phyloP scores from a whole-genome alignment of 371 early-diverging fungal genomes.

The Mucor sp. region DNA sequence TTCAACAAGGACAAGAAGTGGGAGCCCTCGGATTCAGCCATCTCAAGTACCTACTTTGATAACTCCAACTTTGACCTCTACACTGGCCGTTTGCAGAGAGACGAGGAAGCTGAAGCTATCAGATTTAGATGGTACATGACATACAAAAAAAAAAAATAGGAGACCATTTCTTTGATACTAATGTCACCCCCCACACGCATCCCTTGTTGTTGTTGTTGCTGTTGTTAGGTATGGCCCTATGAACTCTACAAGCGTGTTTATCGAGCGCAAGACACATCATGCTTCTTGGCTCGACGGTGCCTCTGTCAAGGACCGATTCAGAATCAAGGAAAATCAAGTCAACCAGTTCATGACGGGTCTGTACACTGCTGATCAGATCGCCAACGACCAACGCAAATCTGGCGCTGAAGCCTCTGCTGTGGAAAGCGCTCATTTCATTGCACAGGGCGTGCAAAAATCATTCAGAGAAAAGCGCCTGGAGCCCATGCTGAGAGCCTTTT shows the following conservation, averaged over 20 bases:
- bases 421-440: constrained; percentile 25
- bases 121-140: constrained; percentile 82
- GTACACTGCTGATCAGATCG: constrained; percentile 82
- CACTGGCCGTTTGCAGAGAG: constrained; percentile 81
- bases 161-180: not conserved
- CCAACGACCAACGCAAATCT: constrained; percentile 74
- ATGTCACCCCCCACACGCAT: constrained; percentile 33
- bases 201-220: constrained; percentile 24
- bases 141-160: not conserved
- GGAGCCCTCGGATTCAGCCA: constrained; percentile 29
- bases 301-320: constrained; percentile 61
- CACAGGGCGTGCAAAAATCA: constrained; percentile 73
- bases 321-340: constrained; percentile 43
- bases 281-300: constrained; percentile 94
- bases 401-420: constrained; percentile 56
- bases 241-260: constrained; percentile 66
- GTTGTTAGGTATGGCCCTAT: constrained; percentile 66
- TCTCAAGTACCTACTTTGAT: constrained; percentile 30
- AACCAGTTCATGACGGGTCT: constrained; percentile 43
- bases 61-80: constrained; percentile 25
- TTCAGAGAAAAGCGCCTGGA: constrained; percentile 72
- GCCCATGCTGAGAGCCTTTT: constrained; percentile 90
- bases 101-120: constrained; percentile 87
- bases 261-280: constrained; percentile 97
- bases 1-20: constrained; percentile 49